Base-by-base conservation (phyloP, 2,329 filamentous ascomycete genomes). In the Exserohilum turcica region DNA sequence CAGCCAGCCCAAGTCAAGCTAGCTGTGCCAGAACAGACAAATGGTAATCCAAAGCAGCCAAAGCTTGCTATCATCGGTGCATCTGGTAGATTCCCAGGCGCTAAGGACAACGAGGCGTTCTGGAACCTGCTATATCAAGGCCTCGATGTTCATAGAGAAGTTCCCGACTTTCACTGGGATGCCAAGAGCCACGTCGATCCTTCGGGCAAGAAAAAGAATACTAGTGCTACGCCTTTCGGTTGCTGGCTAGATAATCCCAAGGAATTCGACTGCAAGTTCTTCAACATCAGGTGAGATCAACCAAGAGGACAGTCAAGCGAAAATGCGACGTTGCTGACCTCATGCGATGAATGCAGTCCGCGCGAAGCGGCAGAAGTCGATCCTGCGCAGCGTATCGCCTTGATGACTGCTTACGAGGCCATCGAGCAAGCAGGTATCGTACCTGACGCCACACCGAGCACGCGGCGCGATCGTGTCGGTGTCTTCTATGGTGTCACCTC, bases 21-120 rank as follows among this genome's bases (percentile, higher is more conserved):
- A n/a, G n/a, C n/a, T n/a, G n/a, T n/a, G n/a, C 18, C 33, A 35
- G 16, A 45, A 29, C 42, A 45, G 45, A 8, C 33, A 15, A 36
- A 44, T 36, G 13, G 31, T 15, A 45, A 27, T 36, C 7, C 28
- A 24, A 48, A 29, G 29, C 37, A 36, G 19, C 33, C 33, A 10
- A 56, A 56, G 28, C n/a, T 56, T 19, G 74, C 71, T 9, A 67
- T 76, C 15, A 58, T 76, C 18, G 74, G 74, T 3, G 54, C 69
- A 38, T 67, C 72, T 9, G 74, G 73, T 47, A 61, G 72, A 32
- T 59, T 74, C 21, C 72, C 73, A 9, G 65, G 52, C 5, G 47
- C 33, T 10, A 60, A 59, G 10, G 33, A 52, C 35, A 67, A 67
- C 12, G 65, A 70, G 9, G 62, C 64, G 6, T 70, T 74, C 33